Percentiles rank a stretch among this genome's conserved stretches.
Conservation (phyloP, 805 yeast species). For the Yarrowia alimentaria region DNA sequence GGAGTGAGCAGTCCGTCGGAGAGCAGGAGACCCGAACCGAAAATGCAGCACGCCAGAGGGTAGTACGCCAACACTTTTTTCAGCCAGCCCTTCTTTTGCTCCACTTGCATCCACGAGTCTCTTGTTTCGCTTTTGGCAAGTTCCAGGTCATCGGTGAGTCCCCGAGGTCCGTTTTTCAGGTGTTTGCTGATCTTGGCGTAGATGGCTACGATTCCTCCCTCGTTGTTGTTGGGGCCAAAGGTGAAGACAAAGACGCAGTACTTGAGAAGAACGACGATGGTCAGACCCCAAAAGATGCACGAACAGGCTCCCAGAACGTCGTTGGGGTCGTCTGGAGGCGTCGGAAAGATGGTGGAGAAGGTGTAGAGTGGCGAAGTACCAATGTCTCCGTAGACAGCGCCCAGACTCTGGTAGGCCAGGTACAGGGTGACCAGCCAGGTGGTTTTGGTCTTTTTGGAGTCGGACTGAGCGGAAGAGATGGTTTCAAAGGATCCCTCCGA, state of each 20-base stretch:
- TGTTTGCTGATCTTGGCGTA: slow-evolving; percentile 56
- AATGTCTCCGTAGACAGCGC: slow-evolving; percentile 55
- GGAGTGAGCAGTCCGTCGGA: slow-evolving; percentile 64
- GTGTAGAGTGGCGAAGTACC: slow-evolving; percentile 23
- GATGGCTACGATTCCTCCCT: slow-evolving; percentile 65
- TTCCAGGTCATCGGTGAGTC: slow-evolving; percentile 11
- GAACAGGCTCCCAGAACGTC: slow-evolving; percentile 24
- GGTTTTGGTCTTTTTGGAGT: no score
- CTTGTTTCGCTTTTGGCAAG: slow-evolving; percentile 32
- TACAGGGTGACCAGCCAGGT: no score
- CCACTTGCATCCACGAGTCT: slow-evolving; percentile 36
- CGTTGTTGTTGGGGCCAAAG: slow-evolving; percentile 55
- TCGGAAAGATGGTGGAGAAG: background rate
- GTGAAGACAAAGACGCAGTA: slow-evolving; percentile 51
- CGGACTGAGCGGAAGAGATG: no score
- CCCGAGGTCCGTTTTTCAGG: slow-evolving; percentile 36
- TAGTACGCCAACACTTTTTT: slow-evolving; percentile 36
- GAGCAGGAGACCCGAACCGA: slow-evolving; percentile 57
- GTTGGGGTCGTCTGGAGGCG: background rate
- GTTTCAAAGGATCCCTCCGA: no score
- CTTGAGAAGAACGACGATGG: slow-evolving; percentile 52
- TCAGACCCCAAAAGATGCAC: slow-evolving; percentile 52
- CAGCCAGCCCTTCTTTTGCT: background rate
- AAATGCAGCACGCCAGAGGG: slow-evolving; percentile 42
- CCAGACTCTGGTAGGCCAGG: slow-evolving; percentile 49